These are phyloP conservation scores for Hypoxylon sp. DNA, from an alignment of 2,329 filamentous ascomycete species.

Conservation along the genomic window DNA sequence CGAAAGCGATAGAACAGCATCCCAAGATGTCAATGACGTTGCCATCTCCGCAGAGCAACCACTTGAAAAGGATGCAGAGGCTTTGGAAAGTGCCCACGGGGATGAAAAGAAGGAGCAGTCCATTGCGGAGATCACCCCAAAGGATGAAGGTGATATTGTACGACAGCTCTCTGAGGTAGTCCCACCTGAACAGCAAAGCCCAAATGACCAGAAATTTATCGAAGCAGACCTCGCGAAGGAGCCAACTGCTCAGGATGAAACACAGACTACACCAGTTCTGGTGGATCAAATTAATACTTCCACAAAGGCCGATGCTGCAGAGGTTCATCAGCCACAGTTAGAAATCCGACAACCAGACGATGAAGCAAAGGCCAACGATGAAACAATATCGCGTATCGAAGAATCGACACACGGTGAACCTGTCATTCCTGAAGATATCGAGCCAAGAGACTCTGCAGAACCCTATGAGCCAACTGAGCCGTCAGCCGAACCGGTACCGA, in stretches of 20 bases:
- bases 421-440: slow-evolving; percentile 15
- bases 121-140: not conserved
- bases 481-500: slow-evolving; percentile 26
- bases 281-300: slow-evolving; percentile 11
- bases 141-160: slow-evolving; percentile 2
- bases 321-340: slow-evolving; percentile 7
- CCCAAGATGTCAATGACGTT: slow-evolving; percentile 7
- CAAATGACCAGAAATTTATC: slow-evolving; percentile 4
- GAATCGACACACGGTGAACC: slow-evolving; percentile 13
- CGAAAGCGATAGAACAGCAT: not conserved
- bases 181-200: slow-evolving; percentile 14
- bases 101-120: slow-evolving; percentile 10
- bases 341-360: slow-evolving; percentile 11
- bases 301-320: slow-evolving; percentile 5
- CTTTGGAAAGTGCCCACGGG: not conserved
- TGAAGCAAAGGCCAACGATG: slow-evolving; percentile 6
- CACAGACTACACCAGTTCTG: slow-evolving; percentile 9
- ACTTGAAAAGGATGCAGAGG: slow-evolving; percentile 4
- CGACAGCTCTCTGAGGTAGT: slow-evolving; percentile 10
- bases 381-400: slow-evolving; percentile 8
- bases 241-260: slow-evolving; percentile 6
- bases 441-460: slow-evolving; percentile 10
- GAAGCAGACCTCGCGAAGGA: slow-evolving; percentile 15
- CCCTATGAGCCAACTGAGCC: not conserved
- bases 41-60: slow-evolving; percentile 36